Evolutionary conservation across 2,329 filamentous ascomycete genomes (phyloP).

Genomic region (Fulvia fulva): DNA sequence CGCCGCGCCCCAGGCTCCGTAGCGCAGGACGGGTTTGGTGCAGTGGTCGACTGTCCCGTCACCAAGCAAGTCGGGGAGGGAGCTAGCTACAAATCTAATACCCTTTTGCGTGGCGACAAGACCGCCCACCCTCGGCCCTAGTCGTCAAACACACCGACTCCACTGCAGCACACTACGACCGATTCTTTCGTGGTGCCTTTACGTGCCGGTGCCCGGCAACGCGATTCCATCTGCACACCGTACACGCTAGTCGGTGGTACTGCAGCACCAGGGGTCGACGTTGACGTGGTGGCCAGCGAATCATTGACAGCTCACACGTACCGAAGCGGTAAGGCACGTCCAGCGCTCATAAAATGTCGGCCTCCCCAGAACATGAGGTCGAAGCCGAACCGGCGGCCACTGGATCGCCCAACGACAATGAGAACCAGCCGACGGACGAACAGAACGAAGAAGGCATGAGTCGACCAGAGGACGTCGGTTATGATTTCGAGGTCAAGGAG

Average conservation of each 20-base stretch:
- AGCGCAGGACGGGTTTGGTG: constrained; percentile 3
- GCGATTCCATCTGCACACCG: constrained; percentile 23
- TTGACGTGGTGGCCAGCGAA: constrained; percentile 31
- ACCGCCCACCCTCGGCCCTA: constrained; percentile 13
- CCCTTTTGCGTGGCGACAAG: constrained; percentile 9
- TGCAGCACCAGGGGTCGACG: constrained; percentile 21
- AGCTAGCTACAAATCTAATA: constrained; percentile 11
- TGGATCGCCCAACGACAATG: constrained; percentile 86
- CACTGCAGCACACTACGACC: constrained; percentile 19
- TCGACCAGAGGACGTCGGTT: constrained; percentile 52
- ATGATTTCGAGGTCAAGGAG: constrained; percentile 99
- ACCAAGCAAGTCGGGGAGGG: constrained; percentile 4
- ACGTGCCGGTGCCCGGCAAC: constrained; percentile 23
- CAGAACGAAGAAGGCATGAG: constrained; percentile 52
- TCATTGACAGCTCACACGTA: constrained; percentile 31
- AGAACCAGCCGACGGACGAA: constrained; percentile 83
- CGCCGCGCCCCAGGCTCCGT: constrained; percentile 12
- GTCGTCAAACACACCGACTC: constrained; percentile 21
- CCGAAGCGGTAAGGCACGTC: constrained; percentile 22
- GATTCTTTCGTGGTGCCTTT: constrained; percentile 11
- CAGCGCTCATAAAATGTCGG: constrained; percentile 76
- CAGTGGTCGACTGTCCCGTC: neutral
- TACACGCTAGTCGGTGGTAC: constrained; percentile 21
- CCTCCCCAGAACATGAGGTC: constrained; percentile 78
- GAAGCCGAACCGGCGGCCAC: constrained; percentile 66